Evolutionary conservation across 2,329 filamentous ascomycete species (phyloP), one percentile per base, ranked within the genome.

Genomic region (Dothistroma pini): DNA sequence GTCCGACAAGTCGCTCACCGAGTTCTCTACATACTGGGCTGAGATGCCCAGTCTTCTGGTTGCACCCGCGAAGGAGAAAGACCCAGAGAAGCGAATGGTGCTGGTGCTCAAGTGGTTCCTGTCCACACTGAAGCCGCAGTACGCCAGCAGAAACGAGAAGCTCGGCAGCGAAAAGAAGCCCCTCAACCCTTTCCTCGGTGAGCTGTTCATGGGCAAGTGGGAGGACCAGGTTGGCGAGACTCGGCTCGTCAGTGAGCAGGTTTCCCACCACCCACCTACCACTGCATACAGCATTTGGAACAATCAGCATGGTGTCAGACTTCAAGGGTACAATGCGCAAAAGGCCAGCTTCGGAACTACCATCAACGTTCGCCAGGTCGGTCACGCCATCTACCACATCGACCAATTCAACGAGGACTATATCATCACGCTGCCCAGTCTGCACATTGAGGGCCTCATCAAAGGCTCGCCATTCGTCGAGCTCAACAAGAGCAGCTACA

Each of bases 71-170:
- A 82, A 83, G 60, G 92, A 96, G 75, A 70, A 86, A 56, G 89
- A 96, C 74, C 84, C 92, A 0, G 86, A 89, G 70, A 95, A 91
- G 80, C 87, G 93, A 63, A 88, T 91, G 21, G 78, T 96, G 67
- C 81, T 93, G 35, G 93, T 97, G n/a, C 80, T 97, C 70, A 96
- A 93, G 77, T 97, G 93, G 93, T 97, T 97, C 79, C 79, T 97
- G 58, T 93, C 87, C 71, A 96, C 93, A 3, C 82, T 97, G 56
- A 96, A 95, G 80, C 91, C 96, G 77, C 91, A 96, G 75, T 89
- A 89, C 74, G 84, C 83, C 69, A 86, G 81, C 69, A 80, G 86
- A 61, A 96, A 90, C 73, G 93, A 97, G 74, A 87, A 87, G 75
- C 77, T 87, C 66, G 92, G 91, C 54, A 95, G 91, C 72, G 93